Percentiles rank a stretch among this genome's conserved stretches.
Evolutionary conservation across 164 flowering plant genomes (phyloP).

Genomic region (Magnolia changhungtana): DNA sequence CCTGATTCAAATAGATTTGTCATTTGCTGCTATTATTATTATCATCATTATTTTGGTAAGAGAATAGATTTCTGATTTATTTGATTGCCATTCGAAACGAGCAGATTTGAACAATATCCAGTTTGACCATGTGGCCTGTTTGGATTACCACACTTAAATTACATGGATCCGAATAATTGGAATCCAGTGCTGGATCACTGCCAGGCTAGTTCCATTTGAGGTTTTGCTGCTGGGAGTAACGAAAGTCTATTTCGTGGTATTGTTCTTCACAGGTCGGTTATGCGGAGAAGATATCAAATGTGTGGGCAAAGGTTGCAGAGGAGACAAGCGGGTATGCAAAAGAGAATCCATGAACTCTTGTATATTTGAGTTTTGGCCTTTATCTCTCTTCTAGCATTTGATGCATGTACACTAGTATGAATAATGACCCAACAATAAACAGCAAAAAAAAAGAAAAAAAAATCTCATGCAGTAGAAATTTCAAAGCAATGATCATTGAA

Average conservation of each 20-base stretch:
- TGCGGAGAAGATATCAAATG: slow-evolving; percentile 81
- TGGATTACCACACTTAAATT: no score
- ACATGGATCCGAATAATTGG: no score
- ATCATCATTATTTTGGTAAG: no score
- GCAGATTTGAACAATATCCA: no score
- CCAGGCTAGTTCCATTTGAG: neutral
- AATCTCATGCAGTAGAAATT: no score
- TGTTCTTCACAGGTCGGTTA: slow-evolving; percentile 63
- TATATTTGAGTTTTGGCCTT: slow-evolving; percentile 1
- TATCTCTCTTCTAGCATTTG: neutral
- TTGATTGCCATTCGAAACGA: no score
- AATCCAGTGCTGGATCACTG: no score
- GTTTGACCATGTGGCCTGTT: no score
- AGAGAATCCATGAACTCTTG: slow-evolving; percentile 32
- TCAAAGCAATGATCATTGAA: neutral
- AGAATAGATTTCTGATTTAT: no score
- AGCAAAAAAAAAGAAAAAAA: neutral
- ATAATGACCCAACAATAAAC: neutral
- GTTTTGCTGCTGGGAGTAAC: neutral
- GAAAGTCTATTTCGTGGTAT: neutral
- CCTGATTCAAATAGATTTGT: no score
- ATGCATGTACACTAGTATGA: slow-evolving; percentile 6
- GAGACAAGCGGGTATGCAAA: slow-evolving; percentile 64
- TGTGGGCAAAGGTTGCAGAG: slow-evolving; percentile 80
- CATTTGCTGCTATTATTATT: no score